Evolutionary conservation across 768 basidiomycete species (phyloP).

Genomic region (Lyophyllum atratum): DNA sequence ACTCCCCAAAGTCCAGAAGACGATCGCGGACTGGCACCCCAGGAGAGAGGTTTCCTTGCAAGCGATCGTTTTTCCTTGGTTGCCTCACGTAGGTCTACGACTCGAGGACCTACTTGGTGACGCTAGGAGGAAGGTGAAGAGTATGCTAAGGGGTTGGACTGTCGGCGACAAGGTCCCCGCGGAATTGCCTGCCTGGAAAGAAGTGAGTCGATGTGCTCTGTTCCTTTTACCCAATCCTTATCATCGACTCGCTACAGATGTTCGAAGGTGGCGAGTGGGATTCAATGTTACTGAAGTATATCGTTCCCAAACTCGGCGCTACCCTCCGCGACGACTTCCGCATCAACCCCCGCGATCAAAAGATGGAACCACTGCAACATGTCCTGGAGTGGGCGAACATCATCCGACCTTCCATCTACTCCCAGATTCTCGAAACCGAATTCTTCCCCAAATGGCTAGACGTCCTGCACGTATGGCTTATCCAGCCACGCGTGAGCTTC

Average conservation of each 20-base stretch:
- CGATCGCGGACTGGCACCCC: conserved; percentile 82
- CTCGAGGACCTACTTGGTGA: conserved; percentile 86
- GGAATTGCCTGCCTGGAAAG: conserved; percentile 82
- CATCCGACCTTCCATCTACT: conserved; percentile 75
- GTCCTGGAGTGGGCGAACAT: conserved; percentile 79
- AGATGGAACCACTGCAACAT: conserved; percentile 77
- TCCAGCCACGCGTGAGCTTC: conserved; percentile 84
- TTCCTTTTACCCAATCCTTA: conserved; percentile 3
- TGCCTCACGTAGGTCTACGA: conserved; percentile 83
- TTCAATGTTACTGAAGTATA: conserved; percentile 82
- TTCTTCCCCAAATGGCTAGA: conserved; percentile 99
- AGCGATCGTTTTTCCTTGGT: conserved; percentile 91
- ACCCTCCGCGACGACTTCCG: conserved; percentile 83
- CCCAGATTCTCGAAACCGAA: conserved; percentile 83
- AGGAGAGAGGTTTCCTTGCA: conserved; percentile 66
- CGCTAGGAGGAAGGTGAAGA: conserved; percentile 83
- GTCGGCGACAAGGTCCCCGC: conserved; percentile 70
- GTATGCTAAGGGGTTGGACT: conserved; percentile 73
- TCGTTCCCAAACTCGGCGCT: conserved; percentile 89
- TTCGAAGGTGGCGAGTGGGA: conserved; percentile 89
- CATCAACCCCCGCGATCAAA: conserved; percentile 89
- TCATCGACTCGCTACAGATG: conserved; percentile 44
- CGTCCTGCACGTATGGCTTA: conserved; percentile 88
- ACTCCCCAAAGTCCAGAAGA: conserved; percentile 86
- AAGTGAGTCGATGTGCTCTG: conserved; percentile 46